Base-by-base conservation (phyloP, 148 eudicot genomes). In the Bassia scoparia region DNA sequence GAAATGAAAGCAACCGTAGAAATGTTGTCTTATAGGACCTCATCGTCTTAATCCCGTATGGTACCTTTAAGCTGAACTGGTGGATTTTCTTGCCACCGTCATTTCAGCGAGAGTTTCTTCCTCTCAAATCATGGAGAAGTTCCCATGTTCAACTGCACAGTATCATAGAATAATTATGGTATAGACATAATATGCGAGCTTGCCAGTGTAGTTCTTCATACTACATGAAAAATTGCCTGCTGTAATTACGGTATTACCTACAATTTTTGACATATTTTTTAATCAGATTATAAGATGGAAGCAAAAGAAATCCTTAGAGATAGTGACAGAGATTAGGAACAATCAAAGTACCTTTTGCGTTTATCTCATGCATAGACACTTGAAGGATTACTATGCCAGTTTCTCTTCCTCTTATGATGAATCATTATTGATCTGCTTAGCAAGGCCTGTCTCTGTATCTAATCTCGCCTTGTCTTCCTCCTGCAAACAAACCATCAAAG, bases 401-500 rank as follows among this genome's bases (percentile, higher is more conserved):
- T 93, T 73, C 98, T 85, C 79, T 93, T 93, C 71, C 98, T 81
- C 74, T 93, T 97, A 81, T 93, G 80, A 93, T 93, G 83, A 93
- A 93, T 97, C 98, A 68, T 93, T 93, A 65, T 93, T 93, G 30
- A 93, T 93, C 85, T 93, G 98, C 77, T 93, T 65, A 93, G 81
- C 77, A 83, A 93, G 79, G 12, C 98, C 98, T 24, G 98, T 93
- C 80, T 93, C 78, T 87, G 95, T 67, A 93, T n/a, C 98, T 73
- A 93, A 81, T 77, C 95, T 86, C 33, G 95, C 97, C 81, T 93
- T 93, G 78, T 93, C 98, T 74, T 93, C 98, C 87, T 93, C 98
- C 98, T 93, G 71, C 76, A 55, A 20, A 49, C 1, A n/a, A n/a
- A 26, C 50, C 31, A 20, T 26, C 3, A n/a, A 35, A 58, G 38